Percentiles rank a stretch among this genome's conserved stretches.
Conservation (phyloP, 2,329 filamentous ascomycete species). For the Emergomyces pasteurianus region DNA sequence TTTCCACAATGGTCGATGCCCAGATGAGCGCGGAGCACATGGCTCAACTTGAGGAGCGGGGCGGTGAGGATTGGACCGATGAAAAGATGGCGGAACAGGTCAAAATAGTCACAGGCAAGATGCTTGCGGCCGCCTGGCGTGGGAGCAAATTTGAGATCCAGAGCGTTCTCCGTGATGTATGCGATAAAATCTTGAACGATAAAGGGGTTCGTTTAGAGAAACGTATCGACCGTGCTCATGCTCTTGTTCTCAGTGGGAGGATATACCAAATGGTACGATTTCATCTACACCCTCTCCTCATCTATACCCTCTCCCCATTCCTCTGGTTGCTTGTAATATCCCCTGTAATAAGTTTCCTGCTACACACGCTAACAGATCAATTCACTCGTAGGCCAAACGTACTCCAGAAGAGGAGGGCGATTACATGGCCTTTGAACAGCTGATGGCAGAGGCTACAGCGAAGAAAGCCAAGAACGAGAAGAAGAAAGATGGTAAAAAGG, state of each 20-base stretch:
- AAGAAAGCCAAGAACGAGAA: constrained; percentile 84
- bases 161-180: constrained; percentile 86
- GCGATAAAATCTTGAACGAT: constrained; percentile 72
- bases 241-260: constrained; percentile 75
- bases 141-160: constrained; percentile 98
- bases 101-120: constrained; percentile 92
- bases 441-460: constrained; percentile 88
- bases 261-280: constrained; percentile 69
- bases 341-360: background rate
- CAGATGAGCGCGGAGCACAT: constrained; percentile 99
- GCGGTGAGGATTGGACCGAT: constrained; percentile 95
- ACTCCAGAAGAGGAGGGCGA: constrained; percentile 95
- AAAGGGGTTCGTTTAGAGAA: constrained; percentile 71
- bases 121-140: constrained; percentile 89
- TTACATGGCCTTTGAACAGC: constrained; percentile 96
- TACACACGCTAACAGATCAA: background rate
- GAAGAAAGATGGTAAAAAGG: constrained; percentile 51
- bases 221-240: constrained; percentile 81
- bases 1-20: constrained; percentile 88
- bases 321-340: background rate
- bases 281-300: background rate
- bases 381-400: constrained; percentile 57
- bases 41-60: constrained; percentile 87
- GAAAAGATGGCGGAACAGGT: constrained; percentile 95
- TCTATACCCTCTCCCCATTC: background rate